Evolutionary conservation across 2,329 filamentous ascomycete genomes (phyloP), one percentile per base, ranked within the genome.

Genomic region (Arthrobotrys iridis): DNA sequence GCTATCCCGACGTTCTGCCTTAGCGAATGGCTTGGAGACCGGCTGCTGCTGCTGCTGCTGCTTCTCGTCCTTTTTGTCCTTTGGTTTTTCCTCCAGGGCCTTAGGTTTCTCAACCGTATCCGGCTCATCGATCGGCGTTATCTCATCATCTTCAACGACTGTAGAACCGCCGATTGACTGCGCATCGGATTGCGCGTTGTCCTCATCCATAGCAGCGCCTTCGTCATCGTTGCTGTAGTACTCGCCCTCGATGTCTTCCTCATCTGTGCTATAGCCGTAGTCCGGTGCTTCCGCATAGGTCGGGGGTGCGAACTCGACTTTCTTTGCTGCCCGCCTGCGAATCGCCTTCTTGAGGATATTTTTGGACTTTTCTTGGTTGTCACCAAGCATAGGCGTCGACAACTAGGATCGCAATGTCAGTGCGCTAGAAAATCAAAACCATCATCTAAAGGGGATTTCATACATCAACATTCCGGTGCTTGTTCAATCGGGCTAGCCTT

Each of bases 391-490:
- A 6, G 87, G 84, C 6, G 87, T 86, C 26, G 88, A 88, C 28
- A 89, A 82, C 87, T 89, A 81, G 67, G 46, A 26, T 7, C 4
- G 15, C 18, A 5, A 20, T 35, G 80, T 83, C 70, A 83, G 80
- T 58, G 18, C 7, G 77, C 48, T 5, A 35, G 28, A 33, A 15
- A 40, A 11, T 20, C 22, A 6, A 4, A 40, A n/a, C n/a, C n/a
- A n/a, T 28, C 77, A 46, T 63, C 26, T 64, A 41, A 45, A 71
- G 41, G 57, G 24, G 28, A 37, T 58, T 52, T 81, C 92, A 77
- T 87, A 96, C 93, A 84, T 99, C 95, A 79, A 98, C 93, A 81
- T 99, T 99, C 81, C 95, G 89, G 83, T 99, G 95, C 83, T 99
- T 99, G 83, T 99, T 99, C 77, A 98, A 84, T 77, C 95, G 89